These are phyloP conservation scores for Phlyctochytrium planicorne DNA, from an alignment of 192 early-diverging fungal genomes.

Conservation along the genomic window DNA sequence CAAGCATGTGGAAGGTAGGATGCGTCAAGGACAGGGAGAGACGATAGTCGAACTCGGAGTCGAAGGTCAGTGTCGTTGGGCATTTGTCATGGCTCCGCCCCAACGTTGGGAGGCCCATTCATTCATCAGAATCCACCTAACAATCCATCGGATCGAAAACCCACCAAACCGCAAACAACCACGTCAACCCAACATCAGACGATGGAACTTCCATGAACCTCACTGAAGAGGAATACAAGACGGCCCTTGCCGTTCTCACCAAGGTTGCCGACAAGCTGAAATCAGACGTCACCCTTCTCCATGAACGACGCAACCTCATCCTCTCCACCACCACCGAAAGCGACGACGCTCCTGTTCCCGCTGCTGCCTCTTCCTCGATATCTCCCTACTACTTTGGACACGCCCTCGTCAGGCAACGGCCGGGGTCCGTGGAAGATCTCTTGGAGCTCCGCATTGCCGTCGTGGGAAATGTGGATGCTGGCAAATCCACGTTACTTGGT, in stretches of 20 bases:
- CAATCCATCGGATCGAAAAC: background rate
- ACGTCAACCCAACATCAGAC: too few species aligned
- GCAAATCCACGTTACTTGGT: conserved; percentile 85
- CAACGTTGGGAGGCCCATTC: background rate
- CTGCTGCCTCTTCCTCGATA: too few species aligned
- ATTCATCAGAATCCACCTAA: background rate
- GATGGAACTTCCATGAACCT: conserved; percentile 73
- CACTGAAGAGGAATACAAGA: conserved; percentile 34
- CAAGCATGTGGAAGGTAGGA: conserved; percentile 5
- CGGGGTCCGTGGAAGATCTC: conserved; percentile 75
- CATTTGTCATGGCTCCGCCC: conserved; percentile 2
- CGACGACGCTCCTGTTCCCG: background rate
- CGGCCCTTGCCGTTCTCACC: conserved; percentile 29
- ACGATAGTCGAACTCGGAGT: conserved; percentile 73
- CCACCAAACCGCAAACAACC: too few species aligned
- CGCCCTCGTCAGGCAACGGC: conserved; percentile 70
- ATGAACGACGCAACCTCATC: conserved; percentile 24
- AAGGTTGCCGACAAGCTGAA: conserved; percentile 25
- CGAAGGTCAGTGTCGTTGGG: conserved; percentile 57
- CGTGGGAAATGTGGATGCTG: conserved; percentile 84
- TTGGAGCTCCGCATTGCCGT: conserved; percentile 85
- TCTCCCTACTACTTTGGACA: conserved; percentile 33
- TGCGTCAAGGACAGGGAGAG: conserved; percentile 56
- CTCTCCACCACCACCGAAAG: conserved; percentile 12
- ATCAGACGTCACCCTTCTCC: conserved; percentile 41